Evolutionary conservation across 495 filamentous ascomycete species (phyloP).

Genomic region (Xylaria sp.): DNA sequence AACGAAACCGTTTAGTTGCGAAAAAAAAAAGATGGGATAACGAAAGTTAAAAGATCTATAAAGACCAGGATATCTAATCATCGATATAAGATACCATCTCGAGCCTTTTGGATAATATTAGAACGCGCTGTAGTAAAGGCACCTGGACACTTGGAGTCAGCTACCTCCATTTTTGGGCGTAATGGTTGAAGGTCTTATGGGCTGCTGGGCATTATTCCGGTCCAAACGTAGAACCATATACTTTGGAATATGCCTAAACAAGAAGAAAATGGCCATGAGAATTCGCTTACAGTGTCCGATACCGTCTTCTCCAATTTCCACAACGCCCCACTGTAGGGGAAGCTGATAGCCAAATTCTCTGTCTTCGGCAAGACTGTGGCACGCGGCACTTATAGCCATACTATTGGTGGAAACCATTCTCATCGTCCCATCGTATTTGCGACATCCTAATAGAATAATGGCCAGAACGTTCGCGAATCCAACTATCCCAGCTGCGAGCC

Average conservation of each 20-base stretch:
- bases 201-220: no score
- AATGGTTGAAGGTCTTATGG: no score
- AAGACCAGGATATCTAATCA: no score
- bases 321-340: conserved; percentile 24
- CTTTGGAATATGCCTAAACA: no score
- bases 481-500: background rate
- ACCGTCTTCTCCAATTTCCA: conserved; percentile 17
- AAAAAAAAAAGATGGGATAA: no score
- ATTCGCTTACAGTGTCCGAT: conserved; percentile 42
- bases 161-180: no score
- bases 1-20: no score
- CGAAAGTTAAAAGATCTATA: no score
- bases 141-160: no score
- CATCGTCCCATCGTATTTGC: conserved; percentile 32
- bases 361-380: conserved; percentile 28
- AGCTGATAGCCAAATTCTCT: conserved; percentile 22
- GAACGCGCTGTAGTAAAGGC: conserved; percentile 69
- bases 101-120: conserved; percentile 75
- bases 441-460: conserved; percentile 25
- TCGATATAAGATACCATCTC: no score
- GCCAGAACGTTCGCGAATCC: background rate
- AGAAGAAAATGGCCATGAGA: no score
- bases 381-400: conserved; percentile 35
- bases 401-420: conserved; percentile 34
- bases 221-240: no score